Evolutionary conservation across 202 grass and related monocot genomes (phyloP).

Genomic region (Setaria viridis): DNA sequence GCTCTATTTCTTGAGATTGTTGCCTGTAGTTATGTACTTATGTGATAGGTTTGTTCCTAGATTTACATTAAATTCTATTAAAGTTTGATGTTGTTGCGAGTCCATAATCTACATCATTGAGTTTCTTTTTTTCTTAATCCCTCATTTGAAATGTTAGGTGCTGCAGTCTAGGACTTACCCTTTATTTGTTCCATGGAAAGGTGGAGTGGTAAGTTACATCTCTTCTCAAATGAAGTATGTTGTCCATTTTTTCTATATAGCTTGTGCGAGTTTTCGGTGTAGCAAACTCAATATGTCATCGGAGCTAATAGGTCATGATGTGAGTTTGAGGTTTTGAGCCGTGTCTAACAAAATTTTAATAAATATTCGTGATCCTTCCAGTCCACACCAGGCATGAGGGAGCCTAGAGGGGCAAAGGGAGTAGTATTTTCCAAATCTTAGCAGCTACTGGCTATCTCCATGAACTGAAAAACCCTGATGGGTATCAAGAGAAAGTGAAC

Average conservation of each 20-base stretch:
- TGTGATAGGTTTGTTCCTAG: conserved; percentile 25
- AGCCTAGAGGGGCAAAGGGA: neutral
- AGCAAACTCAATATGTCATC: conserved; percentile 3
- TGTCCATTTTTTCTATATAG: neutral
- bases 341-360: neutral
- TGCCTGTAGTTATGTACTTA: conserved; percentile 15
- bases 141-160: conserved; percentile 65
- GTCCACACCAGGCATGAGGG: neutral
- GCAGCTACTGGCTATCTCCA: conserved; percentile 2
- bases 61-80: conserved; percentile 25
- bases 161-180: conserved; percentile 88
- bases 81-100: neutral
- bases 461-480: neutral
- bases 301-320: neutral
- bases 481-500: neutral
- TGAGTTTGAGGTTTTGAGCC: neutral
- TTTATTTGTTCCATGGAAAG: conserved; percentile 95
- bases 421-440: neutral
- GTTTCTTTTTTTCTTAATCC: conserved; percentile 38
- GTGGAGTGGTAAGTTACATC: conserved; percentile 84
- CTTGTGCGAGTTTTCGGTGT: neutral
- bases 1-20: conserved; percentile 4
- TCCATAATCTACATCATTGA: conserved; percentile 8
- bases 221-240: conserved; percentile 27
- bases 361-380: neutral